phyloP scores from a whole-genome alignment of 2,329 filamentous ascomycete genomes.

The Chrysoporthe austroafricana region DNA sequence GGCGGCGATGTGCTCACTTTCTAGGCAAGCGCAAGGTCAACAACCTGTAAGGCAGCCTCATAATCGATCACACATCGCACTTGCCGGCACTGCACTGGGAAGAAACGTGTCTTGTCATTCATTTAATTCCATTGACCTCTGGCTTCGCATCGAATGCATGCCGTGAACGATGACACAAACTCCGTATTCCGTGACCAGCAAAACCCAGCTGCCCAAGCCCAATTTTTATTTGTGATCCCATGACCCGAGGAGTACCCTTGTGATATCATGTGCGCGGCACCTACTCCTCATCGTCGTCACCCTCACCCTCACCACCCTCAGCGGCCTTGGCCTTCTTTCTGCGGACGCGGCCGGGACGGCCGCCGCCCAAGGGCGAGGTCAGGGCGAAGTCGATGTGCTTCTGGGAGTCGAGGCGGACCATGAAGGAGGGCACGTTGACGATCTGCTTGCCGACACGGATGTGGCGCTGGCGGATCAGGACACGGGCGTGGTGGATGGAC shows the following conservation, averaged over 20 bases:
- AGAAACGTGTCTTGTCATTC: constrained; percentile 30
- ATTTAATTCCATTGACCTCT: constrained; percentile 29
- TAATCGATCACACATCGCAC: not conserved
- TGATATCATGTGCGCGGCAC: constrained; percentile 38
- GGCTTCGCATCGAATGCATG: constrained; percentile 24
- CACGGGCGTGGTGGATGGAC: constrained; percentile 99
- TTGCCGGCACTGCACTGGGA: constrained; percentile 6
- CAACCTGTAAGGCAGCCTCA: not conserved
- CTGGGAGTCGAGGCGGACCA: constrained; percentile 99
- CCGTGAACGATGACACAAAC: constrained; percentile 29
- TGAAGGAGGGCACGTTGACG: constrained; percentile 99
- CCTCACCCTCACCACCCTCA: constrained; percentile 79
- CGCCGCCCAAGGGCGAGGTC: constrained; percentile 96
- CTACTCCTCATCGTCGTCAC: constrained; percentile 81
- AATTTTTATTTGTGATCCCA: constrained; percentile 23
- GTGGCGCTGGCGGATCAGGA: constrained; percentile 99
- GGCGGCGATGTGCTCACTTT: no score
- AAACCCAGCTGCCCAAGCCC: constrained; percentile 29
- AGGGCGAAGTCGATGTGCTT: constrained; percentile 99
- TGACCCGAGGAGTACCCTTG: constrained; percentile 6
- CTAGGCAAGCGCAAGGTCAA: not conserved
- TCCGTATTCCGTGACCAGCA: constrained; percentile 29
- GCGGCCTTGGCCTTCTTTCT: constrained; percentile 99
- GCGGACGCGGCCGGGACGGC: constrained; percentile 94
- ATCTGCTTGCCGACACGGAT: constrained; percentile 99